Base-by-base conservation (phyloP, 768 basidiomycete genomes). In the Serendipita sp. region DNA sequence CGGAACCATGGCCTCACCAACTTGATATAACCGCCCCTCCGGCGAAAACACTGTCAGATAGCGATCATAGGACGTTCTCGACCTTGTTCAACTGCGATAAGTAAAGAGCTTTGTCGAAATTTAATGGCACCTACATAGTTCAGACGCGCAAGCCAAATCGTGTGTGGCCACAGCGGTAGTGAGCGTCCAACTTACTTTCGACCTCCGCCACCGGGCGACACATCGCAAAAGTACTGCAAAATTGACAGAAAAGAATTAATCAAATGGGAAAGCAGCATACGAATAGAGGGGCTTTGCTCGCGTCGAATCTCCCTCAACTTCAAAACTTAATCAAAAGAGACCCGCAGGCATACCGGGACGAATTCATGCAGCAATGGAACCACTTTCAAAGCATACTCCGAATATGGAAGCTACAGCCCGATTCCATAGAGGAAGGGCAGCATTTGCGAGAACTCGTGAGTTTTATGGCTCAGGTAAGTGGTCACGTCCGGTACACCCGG, bases 271-370 rank as follows among this genome's bases (percentile, higher is more conserved):
- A 60, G 50, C 58, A 58, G 42, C 64, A 64, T 41, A 43, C 65
- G n/a, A 62, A 69, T 38, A 66, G 89, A 63, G 88, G 88, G 56
- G 78, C 86, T 60, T 79, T 92, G 62, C 80, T 95, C 67, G 86
- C 90, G 33, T 82, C 88, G 16, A 95, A 95, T 70, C 81, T 97
- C 7, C 94, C 96, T 0, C 91, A 96, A 70, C 79, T 99, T 5
- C 95, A 98, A 72, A 97, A 97, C 71, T 79, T 98, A 61, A 93
- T 99, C 72, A 99, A 99, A 71, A 82, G 96, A 45, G 91, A 96
- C 71, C 89, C 95, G 2, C 73, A 75, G 7, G 85, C 82, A 0
- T 98, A 99, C 77, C 87, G 82, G 71, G 95, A 98, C 65, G 96
- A 99, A 68, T 99, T 98, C 68, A 71, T 93, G 16, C 91, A 91